Conservation (phyloP, 345 rosid genomes). For the Gossypium thurberi region DNA sequence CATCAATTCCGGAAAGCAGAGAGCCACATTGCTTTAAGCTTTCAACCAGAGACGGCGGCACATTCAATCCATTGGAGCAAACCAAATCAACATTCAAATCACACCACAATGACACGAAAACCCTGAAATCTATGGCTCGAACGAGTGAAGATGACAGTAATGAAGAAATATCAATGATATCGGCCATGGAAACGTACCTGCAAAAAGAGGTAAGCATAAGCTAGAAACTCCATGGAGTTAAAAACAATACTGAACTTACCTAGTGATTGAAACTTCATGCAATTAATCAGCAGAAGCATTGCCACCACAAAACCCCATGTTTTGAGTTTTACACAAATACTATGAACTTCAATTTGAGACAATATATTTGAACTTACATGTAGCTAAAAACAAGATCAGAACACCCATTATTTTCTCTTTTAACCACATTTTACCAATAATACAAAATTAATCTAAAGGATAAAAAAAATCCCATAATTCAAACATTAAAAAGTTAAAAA, state of each 20-base stretch:
- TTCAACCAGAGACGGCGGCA: slow-evolving; percentile 28
- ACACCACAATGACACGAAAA: slow-evolving; percentile 61
- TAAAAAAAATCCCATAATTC: neutral
- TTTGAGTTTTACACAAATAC: neutral
- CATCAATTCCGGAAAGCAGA: slow-evolving; percentile 51
- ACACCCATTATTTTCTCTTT: neutral
- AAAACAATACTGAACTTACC: neutral
- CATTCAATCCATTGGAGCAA: slow-evolving; percentile 33
- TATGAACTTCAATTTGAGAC: neutral
- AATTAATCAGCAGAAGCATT: neutral
- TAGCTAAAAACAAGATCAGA: neutral
- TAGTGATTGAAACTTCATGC: neutral
- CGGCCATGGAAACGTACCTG: slow-evolving; percentile 81
- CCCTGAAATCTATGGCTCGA: slow-evolving; percentile 65
- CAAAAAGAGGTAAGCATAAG: slow-evolving; percentile 8
- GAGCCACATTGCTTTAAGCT: slow-evolving; percentile 63
- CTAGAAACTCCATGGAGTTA: neutral
- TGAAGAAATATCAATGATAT: slow-evolving; percentile 64
- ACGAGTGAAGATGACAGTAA: slow-evolving; percentile 50
- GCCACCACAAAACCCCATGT: neutral
- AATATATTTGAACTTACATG: neutral
- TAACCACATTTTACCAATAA: neutral
- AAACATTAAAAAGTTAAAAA: neutral
- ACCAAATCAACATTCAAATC: slow-evolving; percentile 39
- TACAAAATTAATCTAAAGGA: neutral